Conservation (phyloP, 495 filamentous ascomycete genomes). For the Annulohypoxylon moriforme region DNA sequence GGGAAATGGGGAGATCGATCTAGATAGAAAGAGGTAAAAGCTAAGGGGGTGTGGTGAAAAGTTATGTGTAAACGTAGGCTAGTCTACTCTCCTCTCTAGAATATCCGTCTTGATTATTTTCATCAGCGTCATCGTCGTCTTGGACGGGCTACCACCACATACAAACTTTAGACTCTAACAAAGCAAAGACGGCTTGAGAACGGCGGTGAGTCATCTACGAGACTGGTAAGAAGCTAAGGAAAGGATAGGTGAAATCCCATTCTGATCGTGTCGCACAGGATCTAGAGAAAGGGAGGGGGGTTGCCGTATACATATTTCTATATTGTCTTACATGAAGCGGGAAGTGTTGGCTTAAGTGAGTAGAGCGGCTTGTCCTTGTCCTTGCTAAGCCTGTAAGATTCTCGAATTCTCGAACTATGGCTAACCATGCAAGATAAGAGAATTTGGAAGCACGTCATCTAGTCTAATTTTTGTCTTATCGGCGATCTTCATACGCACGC, state of each 20-base stretch:
- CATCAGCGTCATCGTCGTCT: conserved; percentile 1
- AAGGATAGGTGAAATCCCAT: too few relatives aligned
- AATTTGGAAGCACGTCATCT: conserved; percentile 45
- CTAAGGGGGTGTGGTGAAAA: background rate
- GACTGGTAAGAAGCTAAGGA: too few relatives aligned
- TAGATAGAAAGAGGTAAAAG: conserved; percentile 21
- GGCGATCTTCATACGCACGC: conserved; percentile 10
- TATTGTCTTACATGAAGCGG: conserved; percentile 15
- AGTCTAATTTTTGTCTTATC: conserved; percentile 18
- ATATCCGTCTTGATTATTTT: background rate
- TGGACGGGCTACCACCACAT: conserved; percentile 14
- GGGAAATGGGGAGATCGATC: conserved; percentile 18
- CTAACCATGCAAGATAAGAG: conserved; percentile 37
- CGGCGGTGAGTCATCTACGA: conserved; percentile 14
- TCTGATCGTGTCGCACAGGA: too few relatives aligned
- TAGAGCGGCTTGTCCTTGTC: background rate
- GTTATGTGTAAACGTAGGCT: background rate
- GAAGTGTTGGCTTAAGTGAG: background rate
- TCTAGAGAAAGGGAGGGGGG: too few relatives aligned
- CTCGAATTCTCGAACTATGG: too few relatives aligned
- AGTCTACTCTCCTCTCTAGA: background rate
- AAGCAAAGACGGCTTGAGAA: background rate
- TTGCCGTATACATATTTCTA: too few relatives aligned
- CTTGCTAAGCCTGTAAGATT: too few relatives aligned
- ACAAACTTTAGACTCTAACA: conserved; percentile 8